Percentiles rank a stretch among this genome's conserved stretches.
phyloP scores from a whole-genome alignment of 345 rosid species.

The Euphorbia peplus region DNA sequence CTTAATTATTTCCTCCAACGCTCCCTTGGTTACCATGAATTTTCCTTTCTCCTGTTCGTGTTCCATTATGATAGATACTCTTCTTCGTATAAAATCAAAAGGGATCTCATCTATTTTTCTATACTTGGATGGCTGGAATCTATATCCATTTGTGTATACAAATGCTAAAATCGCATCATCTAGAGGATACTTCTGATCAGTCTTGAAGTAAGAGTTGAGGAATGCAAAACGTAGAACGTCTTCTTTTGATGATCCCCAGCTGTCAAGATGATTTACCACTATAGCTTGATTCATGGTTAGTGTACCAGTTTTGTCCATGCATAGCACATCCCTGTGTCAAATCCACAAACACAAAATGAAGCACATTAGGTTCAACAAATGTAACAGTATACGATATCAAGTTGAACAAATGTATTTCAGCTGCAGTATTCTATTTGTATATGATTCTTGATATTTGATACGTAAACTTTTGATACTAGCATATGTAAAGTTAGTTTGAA shows the following conservation, averaged over 20 bases:
- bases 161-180: constrained; percentile 69
- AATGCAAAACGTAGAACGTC: constrained; percentile 57
- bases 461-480: no score
- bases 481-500: constrained; percentile 8
- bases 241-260: constrained; percentile 47
- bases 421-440: no score
- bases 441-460: no score
- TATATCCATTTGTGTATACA: constrained; percentile 59
- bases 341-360: not conserved
- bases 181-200: constrained; percentile 69
- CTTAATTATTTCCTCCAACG: constrained; percentile 62
- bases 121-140: constrained; percentile 66
- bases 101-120: constrained; percentile 61
- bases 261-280: constrained; percentile 51
- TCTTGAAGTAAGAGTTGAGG: constrained; percentile 69
- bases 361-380: not conserved
- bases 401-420: no score
- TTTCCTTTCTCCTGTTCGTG: constrained; percentile 28
- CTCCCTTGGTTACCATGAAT: constrained; percentile 60
- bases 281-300: constrained; percentile 67
- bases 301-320: constrained; percentile 79
- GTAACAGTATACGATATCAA: not conserved
- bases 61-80: constrained; percentile 53
- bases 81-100: constrained; percentile 59
- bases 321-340: constrained; percentile 52